These are phyloP conservation scores for Lentinula boryana DNA, from an alignment of 768 basidiomycete species.

Conservation along the genomic window DNA sequence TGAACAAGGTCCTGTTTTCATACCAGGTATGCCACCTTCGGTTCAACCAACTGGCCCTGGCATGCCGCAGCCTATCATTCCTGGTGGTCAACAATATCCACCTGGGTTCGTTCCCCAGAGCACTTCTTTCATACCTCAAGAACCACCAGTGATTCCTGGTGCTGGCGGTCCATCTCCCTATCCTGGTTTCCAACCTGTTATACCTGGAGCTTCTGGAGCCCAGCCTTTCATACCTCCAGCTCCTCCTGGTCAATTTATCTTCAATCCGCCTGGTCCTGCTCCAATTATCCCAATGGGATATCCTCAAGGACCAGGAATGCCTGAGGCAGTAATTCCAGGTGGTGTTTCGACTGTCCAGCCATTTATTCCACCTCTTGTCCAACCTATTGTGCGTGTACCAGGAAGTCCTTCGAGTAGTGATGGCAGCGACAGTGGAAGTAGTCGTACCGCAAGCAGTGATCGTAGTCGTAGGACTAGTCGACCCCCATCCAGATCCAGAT, in stretches of 20 bases:
- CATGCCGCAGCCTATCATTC: conserved; percentile 4
- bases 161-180: conserved; percentile 11
- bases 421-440: conserved; percentile 3
- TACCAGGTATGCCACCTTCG: background rate
- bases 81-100: background rate
- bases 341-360: conserved; percentile 1
- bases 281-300: conserved; percentile 14
- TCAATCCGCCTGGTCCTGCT: conserved; percentile 7
- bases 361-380: conserved; percentile 16
- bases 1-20: background rate
- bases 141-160: conserved; percentile 16
- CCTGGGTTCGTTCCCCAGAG: background rate
- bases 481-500: conserved; percentile 9
- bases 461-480: conserved; percentile 4
- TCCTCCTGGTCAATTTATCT: conserved; percentile 2
- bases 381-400: conserved; percentile 2
- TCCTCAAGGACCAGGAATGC: background rate
- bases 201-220: conserved; percentile 10
- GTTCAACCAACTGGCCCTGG: background rate
- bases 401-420: conserved; percentile 4
- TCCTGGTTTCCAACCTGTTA: conserved; percentile 10
- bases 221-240: conserved; percentile 10
- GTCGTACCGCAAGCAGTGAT: conserved; percentile 8
- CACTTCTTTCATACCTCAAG: conserved; percentile 7
- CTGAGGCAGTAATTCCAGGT: background rate